Evolutionary conservation across 176 grass and related monocot species (phyloP), one percentile per base, ranked within the genome.

Genomic region (Carex kokanica): DNA sequence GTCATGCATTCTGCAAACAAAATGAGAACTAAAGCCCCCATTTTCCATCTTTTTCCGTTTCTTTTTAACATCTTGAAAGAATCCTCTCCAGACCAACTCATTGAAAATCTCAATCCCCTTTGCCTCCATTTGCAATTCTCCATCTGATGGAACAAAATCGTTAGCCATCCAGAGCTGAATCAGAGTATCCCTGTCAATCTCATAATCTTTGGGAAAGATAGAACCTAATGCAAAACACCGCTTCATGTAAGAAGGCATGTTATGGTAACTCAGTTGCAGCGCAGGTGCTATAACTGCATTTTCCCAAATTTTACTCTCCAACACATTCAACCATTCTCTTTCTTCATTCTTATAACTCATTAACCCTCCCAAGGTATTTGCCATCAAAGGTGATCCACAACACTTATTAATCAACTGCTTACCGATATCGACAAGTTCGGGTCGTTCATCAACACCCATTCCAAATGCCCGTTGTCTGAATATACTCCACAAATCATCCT

Each of bases 121-220:
- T 3, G 11, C 80, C 58, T 83, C 60, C 12, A n/a, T 21, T 4
- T 61, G 36, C 8, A 41, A 68, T 1, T 83, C 34, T 24, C 21
- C 18, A 36, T 49, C 60, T 32, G 24, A 27, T 4, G 1, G 29
- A 58, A 64, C 29, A 9, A 67, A 83, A 25, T 23, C 36, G 14
- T 83, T 20, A 49, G 80, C 80, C 17, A 83, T 83, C 80, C 80
- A 83, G 15, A 83, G 11, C 52, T 83, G 25, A 67, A 83, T 68
- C 4, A 68, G 36, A 3, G 10, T 34, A 43, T 83, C 80, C 60
- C 36, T 66, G 5, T 83, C 34, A 20, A 83, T 64, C 10, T 65
- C 14, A 27, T 10, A 65, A 66, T 83, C 60, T 15, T 51, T 67
- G 0, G 80, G 80, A 83, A 67, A 83, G 20, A 83, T 3, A 18